Evolutionary conservation across 2,329 filamentous ascomycete species (phyloP), one percentile per base, ranked within the genome.

Genomic region (Beauveria pseudobassiana): DNA sequence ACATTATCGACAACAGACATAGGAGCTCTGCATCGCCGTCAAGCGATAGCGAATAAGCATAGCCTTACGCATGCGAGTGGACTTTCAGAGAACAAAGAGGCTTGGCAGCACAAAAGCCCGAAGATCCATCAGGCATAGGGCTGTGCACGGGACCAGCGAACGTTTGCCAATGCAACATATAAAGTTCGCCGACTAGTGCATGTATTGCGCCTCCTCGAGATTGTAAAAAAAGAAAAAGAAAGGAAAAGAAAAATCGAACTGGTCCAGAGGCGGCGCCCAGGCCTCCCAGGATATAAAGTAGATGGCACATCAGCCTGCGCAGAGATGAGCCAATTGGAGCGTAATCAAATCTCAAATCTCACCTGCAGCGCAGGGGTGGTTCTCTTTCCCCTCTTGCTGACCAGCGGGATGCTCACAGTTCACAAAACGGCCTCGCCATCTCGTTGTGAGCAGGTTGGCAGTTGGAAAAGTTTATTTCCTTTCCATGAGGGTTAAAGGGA

Each of bases 41-140:
- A 38, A 38, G 34, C 34, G 12, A 38, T 6, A n/a, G n/a, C 22
- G 20, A 18, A 18, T 51, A 45, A 45, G 56, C 56, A 59, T 51
- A 51, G 20, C 46, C 43, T 59, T 59, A 51, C 34, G 56, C 56
- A 51, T 51, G 56, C 46, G 46, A 16, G 56, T 59, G 46, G 56
- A 34, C 51, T 50, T 50, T 34, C 34, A 24, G 5, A 38, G 12
- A 42, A 10, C 18, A 28, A 20, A 20, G 26, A 46, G 22, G 53
- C 40, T 56, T 34, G 48, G 43, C 20, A 20, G 2, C 14, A 43
- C 43, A 20, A 42, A 18, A 16, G 16, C 20, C 24, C 18, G 3
- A 9, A n/a, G 14, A n/a, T 30, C 12, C 16, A 51, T 59, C 34
- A 30, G 34, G 46, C 56, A 18, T 51, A 59, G 48, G 46, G 56